A percentile compares a stretch with the other conserved stretches of the same genome.
Conservation (phyloP, 2,329 filamentous ascomycete species). For the Arthroderma sp. region DNA sequence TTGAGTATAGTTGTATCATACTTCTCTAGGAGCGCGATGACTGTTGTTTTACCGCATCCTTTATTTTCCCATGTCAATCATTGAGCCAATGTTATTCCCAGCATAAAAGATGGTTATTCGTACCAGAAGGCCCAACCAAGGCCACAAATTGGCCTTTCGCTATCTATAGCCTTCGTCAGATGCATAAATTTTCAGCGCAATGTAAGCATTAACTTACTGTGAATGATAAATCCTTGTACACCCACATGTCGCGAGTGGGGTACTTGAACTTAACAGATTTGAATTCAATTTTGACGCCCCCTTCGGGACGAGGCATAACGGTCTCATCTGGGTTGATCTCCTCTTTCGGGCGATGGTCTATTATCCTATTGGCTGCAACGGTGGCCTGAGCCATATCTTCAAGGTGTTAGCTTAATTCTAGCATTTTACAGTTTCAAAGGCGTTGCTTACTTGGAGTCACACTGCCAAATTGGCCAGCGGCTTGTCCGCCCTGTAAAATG, state of each 20-base stretch:
- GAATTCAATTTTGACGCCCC: conserved; percentile 21
- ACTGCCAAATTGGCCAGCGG: conserved; percentile 52
- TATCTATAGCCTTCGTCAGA: conserved; percentile 12
- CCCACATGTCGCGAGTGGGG: conserved; percentile 17
- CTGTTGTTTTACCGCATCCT: conserved; percentile 35
- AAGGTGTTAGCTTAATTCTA: background rate
- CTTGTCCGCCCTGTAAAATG: conserved; percentile 44
- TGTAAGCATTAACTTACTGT: conserved; percentile 5
- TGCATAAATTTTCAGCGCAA: background rate
- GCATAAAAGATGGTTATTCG: background rate
- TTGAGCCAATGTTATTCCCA: too few relatives aligned
- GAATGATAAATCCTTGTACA: conserved; percentile 22
- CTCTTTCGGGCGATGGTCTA: conserved; percentile 15
- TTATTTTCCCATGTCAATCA: background rate
- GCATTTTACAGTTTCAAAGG: background rate
- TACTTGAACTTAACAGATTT: conserved; percentile 25
- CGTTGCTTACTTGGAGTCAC: conserved; percentile 42
- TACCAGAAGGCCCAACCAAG: conserved; percentile 34
- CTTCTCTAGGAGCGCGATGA: conserved; percentile 34
- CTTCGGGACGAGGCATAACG: conserved; percentile 2
- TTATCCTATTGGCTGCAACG: conserved; percentile 25
- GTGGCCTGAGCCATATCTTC: conserved; percentile 25
- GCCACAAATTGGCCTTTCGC: conserved; percentile 31
- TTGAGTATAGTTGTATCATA: background rate
- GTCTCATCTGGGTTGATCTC: background rate